Percentiles rank a stretch among this genome's conserved stretches.
Evolutionary conservation across 2,329 filamentous ascomycete genomes (phyloP).

Genomic region (Aspergillus sp.): DNA sequence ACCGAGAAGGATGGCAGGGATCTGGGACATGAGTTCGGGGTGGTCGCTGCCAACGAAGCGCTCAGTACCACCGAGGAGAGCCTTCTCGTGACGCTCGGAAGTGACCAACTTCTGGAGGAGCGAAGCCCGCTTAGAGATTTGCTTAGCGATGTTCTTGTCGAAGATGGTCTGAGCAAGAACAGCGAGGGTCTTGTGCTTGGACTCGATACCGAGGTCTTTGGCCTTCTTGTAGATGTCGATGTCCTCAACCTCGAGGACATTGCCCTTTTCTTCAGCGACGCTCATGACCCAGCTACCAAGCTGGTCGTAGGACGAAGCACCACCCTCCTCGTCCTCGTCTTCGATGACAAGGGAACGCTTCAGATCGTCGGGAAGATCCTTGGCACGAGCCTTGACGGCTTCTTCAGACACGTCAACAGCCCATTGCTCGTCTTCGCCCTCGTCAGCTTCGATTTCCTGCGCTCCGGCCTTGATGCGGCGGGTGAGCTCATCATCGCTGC

Average conservation of each 20-base stretch:
- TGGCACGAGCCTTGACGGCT: conserved; percentile 88
- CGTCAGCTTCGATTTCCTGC: conserved; percentile 63
- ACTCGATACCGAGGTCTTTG: conserved; percentile 88
- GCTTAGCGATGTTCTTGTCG: conserved; percentile 77
- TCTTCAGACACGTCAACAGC: conserved; percentile 94
- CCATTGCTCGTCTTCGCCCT: conserved; percentile 84
- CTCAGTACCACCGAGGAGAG: conserved; percentile 89
- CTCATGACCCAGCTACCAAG: conserved; percentile 87
- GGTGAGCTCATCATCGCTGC: conserved; percentile 86
- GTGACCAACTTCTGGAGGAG: conserved; percentile 91
- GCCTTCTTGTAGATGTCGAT: conserved; percentile 94
- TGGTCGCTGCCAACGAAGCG: conserved; percentile 79
- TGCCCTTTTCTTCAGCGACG: conserved; percentile 62
- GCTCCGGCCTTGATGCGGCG: conserved; percentile 64
- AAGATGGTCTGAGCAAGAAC: conserved; percentile 93
- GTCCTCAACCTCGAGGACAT: conserved; percentile 73
- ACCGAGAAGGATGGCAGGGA: conserved; percentile 80
- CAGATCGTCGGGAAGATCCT: conserved; percentile 87
- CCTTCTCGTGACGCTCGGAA: conserved; percentile 91
- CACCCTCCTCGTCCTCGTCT: conserved; percentile 70
- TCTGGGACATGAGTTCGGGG: conserved; percentile 66
- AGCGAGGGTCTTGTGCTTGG: conserved; percentile 86
- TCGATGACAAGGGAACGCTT: conserved; percentile 84
- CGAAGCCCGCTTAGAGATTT: conserved; percentile 73
- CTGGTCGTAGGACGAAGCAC: conserved; percentile 74